A percentile compares a stretch with the other conserved stretches of the same genome.
phyloP scores from a whole-genome alignment of 1,139 yeast genomes.

The Wickerhamomyces sp. region DNA sequence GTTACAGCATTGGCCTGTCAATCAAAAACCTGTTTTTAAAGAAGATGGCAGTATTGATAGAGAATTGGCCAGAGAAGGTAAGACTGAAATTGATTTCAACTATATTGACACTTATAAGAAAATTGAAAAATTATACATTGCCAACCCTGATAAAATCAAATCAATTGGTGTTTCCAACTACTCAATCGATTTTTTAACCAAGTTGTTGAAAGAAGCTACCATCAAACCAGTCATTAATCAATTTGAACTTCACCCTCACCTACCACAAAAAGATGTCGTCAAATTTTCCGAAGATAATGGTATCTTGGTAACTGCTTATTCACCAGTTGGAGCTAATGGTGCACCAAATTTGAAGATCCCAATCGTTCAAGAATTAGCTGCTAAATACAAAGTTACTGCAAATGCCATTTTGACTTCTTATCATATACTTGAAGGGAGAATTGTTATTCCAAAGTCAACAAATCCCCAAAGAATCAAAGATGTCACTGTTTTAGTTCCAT shows the following conservation, averaged over 20 bases:
- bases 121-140: constrained; percentile 39
- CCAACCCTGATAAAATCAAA: constrained; percentile 35
- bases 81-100: constrained; percentile 14
- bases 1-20: constrained; percentile 56
- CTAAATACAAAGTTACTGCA: constrained; percentile 39
- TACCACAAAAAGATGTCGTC: constrained; percentile 46
- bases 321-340: constrained; percentile 53
- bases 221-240: constrained; percentile 50
- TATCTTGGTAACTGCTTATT: constrained; percentile 50
- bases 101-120: constrained; percentile 43
- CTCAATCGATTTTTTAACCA: constrained; percentile 40
- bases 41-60: constrained; percentile 27
- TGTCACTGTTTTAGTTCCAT: constrained; percentile 31
- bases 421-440: constrained; percentile 46
- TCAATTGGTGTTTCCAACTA: constrained; percentile 61
- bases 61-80: neutral
- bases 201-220: constrained; percentile 38
- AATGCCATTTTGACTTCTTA: constrained; percentile 49
- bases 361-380: constrained; percentile 36
- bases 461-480: constrained; percentile 29
- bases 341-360: constrained; percentile 46
- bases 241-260: constrained; percentile 53
- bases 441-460: constrained; percentile 50
- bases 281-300: constrained; percentile 37
- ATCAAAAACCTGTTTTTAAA: constrained; percentile 39